Evolutionary conservation across 805 yeast genomes (phyloP), one percentile per base, ranked within the genome.

Genomic region (Starmera quercuum): DNA sequence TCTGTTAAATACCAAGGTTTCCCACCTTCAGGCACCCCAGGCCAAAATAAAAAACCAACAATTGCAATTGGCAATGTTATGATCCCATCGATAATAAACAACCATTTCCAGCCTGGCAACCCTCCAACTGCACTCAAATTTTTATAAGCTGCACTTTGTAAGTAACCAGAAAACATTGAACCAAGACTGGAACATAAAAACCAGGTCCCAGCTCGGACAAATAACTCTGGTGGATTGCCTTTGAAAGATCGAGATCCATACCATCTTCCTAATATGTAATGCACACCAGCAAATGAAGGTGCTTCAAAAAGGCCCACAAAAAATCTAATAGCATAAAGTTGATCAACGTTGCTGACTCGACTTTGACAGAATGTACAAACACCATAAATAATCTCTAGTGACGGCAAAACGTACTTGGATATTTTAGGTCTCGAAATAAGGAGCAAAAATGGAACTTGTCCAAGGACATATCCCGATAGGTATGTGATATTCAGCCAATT

Each of bases 101-200:
- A 73, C 85, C 85, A 80, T 59, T 78, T 64, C 85, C 85, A 80
- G 11, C 83, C 75, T 10, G 64, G 64, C 12, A 72, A 56, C 1
- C 84, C 84, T 30, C 52, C 47, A 11, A 53, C 59, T 17, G 79
- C 83, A 33, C 64, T 54, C 44, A 80, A 49, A 21, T 55, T 43
- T 19, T 63, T 45, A 35, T 59, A 67, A 20, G 77, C 65, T 6
- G 80, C 71, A 12, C 80, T 69, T 44, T 78, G 79, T 26, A 80
- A 57, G 38, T 75, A 68, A 28, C 83, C 81, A 2, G 80, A 66
- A 11, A 82, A 74, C 37, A 78, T 59, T 15, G 68, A 57, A 18
- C 84, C 33, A 12, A 30, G 10, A 20, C 22, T 20, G 7, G 24
- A 10, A n/a, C 24, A n/a, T 19, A 22, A 12, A 25, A 18, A 31